These are phyloP conservation scores for Lachancea fermentati DNA, from an alignment of 805 yeast species.

Conservation along the genomic window DNA sequence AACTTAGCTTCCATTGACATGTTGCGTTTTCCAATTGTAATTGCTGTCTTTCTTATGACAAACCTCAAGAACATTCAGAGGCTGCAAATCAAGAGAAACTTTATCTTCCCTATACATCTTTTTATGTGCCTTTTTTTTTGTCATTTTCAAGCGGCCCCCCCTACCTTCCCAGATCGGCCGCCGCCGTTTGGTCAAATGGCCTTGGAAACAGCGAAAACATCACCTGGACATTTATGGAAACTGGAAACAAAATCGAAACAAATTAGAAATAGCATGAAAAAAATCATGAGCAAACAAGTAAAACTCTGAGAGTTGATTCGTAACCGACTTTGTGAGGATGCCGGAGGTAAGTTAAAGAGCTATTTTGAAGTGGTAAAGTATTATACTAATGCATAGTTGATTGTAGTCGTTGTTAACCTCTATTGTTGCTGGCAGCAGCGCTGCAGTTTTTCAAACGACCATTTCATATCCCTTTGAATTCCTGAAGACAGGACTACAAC, in stretches of 20 bases:
- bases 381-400: conserved; percentile 1
- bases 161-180: too few species aligned
- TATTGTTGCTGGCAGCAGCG: conserved; percentile 36
- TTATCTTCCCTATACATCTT: too few species aligned
- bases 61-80: not conserved
- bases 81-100: not conserved
- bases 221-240: not conserved
- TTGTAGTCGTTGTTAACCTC: conserved; percentile 6
- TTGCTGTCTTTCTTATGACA: not conserved
- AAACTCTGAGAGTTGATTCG: not conserved
- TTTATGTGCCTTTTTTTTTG: not conserved
- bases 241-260: conserved; percentile 7
- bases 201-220: conserved; percentile 4
- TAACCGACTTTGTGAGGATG: not conserved
- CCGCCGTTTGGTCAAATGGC: not conserved
- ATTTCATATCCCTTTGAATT: conserved; percentile 69
- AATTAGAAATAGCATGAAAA: not conserved
- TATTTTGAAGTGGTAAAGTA: not conserved
- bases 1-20: conserved; percentile 15
- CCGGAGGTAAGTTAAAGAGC: conserved; percentile 2
- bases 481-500: conserved; percentile 58
- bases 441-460: conserved; percentile 58
- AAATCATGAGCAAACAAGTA: not conserved
- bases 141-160: too few species aligned
- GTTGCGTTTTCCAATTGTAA: not conserved